A percentile compares a stretch with the other conserved stretches of the same genome.
These are phyloP conservation scores for Colletotrichum godetiae DNA, from an alignment of 2,329 filamentous ascomycete species.

Conservation along the genomic window DNA sequence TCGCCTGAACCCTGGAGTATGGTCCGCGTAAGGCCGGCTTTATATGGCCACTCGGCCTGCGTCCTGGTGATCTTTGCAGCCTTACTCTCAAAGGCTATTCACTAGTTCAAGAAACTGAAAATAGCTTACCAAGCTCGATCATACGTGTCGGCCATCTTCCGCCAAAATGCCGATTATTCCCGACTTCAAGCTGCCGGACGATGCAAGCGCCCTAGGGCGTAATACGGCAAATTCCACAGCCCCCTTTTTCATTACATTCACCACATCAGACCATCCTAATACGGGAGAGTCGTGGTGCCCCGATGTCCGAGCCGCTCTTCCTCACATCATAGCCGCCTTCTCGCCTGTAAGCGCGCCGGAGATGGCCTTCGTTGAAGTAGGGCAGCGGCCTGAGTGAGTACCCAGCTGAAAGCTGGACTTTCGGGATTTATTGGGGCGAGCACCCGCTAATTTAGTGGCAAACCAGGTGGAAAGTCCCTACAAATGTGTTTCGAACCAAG, in stretches of 20 bases:
- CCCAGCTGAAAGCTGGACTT: no score
- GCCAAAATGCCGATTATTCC: conserved; percentile 7
- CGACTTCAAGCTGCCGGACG: not conserved
- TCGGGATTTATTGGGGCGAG: no score
- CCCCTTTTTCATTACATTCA: conserved; percentile 48
- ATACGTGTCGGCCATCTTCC: not conserved
- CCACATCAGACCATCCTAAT: conserved; percentile 46
- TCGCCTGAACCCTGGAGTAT: not conserved
- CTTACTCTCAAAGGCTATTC: not conserved
- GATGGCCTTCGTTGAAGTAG: conserved; percentile 47
- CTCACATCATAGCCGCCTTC: conserved; percentile 46
- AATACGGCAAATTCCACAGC: not conserved
- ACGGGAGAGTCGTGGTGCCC: conserved; percentile 53
- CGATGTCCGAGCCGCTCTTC: conserved; percentile 50
- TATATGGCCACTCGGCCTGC: not conserved
- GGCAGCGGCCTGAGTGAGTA: conserved; percentile 47
- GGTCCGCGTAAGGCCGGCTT: no score
- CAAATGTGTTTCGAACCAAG: conserved; percentile 47
- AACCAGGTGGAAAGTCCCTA: conserved; percentile 47
- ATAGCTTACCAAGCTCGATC: not conserved
- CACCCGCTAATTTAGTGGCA: not conserved
- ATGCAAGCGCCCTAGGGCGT: not conserved
- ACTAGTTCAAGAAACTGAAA: not conserved
- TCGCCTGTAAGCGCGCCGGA: conserved; percentile 38
- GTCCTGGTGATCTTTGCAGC: not conserved